Conservation (phyloP, 495 filamentous ascomycete species). For the Penicillium tannophilum region DNA sequence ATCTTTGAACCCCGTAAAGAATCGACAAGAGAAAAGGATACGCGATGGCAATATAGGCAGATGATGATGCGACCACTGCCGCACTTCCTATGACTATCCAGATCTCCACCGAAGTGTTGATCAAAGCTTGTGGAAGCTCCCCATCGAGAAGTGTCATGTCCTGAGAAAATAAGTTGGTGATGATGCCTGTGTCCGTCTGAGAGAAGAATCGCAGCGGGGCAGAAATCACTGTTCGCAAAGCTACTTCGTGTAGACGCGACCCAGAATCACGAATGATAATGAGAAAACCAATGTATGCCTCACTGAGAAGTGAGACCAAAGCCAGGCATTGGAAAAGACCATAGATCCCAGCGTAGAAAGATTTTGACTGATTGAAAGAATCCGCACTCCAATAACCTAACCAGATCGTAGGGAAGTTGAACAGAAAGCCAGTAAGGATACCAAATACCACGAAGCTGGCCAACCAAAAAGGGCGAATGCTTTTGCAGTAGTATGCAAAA, state of each 20-base stretch:
- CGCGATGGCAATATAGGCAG: background rate
- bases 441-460: background rate
- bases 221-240: background rate
- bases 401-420: constrained; percentile 1
- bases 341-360: background rate
- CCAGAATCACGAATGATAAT: background rate
- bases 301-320: background rate
- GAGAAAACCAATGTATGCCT: background rate
- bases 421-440: background rate
- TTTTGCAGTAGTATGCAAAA: background rate
- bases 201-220: background rate
- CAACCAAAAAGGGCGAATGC: background rate
- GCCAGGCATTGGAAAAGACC: background rate
- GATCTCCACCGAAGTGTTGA: background rate
- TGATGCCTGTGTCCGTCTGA: background rate
- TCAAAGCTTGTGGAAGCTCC: constrained; percentile 1
- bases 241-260: constrained; percentile 1
- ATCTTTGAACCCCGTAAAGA: background rate
- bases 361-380: background rate
- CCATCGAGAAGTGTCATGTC: constrained; percentile 3
- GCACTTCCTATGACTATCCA: background rate
- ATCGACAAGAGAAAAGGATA: background rate
- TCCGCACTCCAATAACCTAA: constrained; percentile 1
- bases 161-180: constrained; percentile 1
- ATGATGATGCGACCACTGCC: background rate